A percentile compares a stretch with the other conserved stretches of the same genome.
phyloP scores from a whole-genome alignment of 306 rosid genomes.

The Calophaca sinica region DNA sequence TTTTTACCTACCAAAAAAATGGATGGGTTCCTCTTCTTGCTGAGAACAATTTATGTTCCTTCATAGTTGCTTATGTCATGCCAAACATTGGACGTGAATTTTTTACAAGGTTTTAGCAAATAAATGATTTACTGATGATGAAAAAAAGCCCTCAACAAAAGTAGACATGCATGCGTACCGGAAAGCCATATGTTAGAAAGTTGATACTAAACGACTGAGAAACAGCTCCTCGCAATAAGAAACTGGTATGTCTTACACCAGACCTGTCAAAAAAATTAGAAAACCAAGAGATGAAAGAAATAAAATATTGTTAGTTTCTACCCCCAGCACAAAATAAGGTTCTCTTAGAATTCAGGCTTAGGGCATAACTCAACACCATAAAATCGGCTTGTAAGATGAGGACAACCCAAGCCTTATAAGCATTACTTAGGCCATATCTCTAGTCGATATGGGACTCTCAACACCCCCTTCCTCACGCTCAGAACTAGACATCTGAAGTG shows the following conservation, averaged over 20 bases:
- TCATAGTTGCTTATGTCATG: constrained; percentile 32
- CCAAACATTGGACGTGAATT: constrained; percentile 21
- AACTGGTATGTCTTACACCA: constrained; percentile 69
- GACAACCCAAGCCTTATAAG: no score
- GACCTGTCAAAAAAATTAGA: constrained; percentile 61
- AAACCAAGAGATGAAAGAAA: constrained; percentile 34
- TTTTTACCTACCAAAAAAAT: constrained; percentile 14
- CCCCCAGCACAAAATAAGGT: not conserved
- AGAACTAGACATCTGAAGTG: no score
- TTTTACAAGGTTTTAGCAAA: constrained; percentile 21
- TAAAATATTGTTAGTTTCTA: constrained; percentile 8
- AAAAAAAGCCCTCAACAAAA: constrained; percentile 6
- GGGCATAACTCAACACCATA: no score
- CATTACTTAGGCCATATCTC: no score
- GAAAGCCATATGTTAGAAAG: constrained; percentile 95
- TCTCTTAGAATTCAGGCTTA: no score
- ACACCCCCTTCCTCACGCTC: no score
- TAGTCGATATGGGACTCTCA: no score
- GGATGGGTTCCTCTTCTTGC: constrained; percentile 12
- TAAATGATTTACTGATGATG: constrained; percentile 8
- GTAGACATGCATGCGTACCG: constrained; percentile 60
- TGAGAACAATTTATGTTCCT: constrained; percentile 32
- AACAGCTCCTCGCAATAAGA: constrained; percentile 75
- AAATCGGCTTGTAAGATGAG: no score
- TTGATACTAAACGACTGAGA: constrained; percentile 79